A percentile compares a stretch with the other conserved stretches of the same genome.
Conservation (phyloP, 306 rosid species). For the Clitoria ternatea region DNA sequence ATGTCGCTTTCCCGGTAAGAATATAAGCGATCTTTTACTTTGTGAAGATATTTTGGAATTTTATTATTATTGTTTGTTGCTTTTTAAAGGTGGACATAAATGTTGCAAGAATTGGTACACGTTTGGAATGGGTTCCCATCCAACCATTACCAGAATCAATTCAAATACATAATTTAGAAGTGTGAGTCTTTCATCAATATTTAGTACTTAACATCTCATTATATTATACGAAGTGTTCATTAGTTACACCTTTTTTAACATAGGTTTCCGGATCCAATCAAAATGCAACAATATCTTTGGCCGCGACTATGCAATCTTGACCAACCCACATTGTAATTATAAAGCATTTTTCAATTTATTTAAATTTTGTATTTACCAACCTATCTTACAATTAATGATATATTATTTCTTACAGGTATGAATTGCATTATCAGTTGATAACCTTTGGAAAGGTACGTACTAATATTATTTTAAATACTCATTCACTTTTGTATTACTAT, state of each 20-base stretch:
- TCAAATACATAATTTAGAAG: conserved; percentile 51
- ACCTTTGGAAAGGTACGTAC: conserved; percentile 73
- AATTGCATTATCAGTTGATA: conserved; percentile 75
- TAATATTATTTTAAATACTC: neutral
- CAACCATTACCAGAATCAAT: conserved; percentile 58
- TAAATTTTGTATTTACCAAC: neutral
- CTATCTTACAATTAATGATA: neutral
- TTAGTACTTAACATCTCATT: neutral
- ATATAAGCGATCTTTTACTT: neutral
- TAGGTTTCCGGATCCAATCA: conserved; percentile 56
- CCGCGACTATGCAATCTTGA: conserved; percentile 51
- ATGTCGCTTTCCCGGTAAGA: conserved; percentile 68
- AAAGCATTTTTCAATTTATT: neutral
- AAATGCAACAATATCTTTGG: conserved; percentile 72
- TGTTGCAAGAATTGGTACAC: conserved; percentile 69
- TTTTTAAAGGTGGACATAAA: conserved; percentile 68
- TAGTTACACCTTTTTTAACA: neutral
- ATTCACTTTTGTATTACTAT: no score
- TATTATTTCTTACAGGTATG: conserved; percentile 42
- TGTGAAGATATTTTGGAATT: neutral
- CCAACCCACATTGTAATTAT: conserved; percentile 43
- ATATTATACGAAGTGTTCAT: neutral
- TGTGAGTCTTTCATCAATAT: conserved; percentile 35
- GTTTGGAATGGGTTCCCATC: conserved; percentile 89
- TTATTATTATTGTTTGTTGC: neutral